A percentile compares a stretch with the other conserved stretches of the same genome.
These are phyloP conservation scores for Neurospora cerealis DNA, from an alignment of 495 filamentous ascomycete genomes.

Conservation along the genomic window DNA sequence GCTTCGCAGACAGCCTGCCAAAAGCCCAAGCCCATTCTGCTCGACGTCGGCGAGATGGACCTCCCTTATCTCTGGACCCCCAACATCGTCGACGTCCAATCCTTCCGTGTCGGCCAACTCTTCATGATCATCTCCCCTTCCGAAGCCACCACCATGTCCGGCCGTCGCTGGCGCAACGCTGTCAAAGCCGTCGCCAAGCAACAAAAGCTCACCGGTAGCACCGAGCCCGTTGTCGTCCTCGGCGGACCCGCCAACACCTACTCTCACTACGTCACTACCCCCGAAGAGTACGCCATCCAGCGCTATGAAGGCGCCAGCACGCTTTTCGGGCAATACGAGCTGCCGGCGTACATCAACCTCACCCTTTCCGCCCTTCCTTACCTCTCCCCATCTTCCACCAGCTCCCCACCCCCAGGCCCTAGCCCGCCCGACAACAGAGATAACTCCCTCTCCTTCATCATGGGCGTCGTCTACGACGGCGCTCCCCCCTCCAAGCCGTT, in stretches of 20 bases:
- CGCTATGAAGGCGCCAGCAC: conserved; percentile 94
- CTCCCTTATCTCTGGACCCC: conserved; percentile 79
- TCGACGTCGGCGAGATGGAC: conserved; percentile 75
- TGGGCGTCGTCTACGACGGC: conserved; percentile 65
- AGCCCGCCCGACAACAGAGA: conserved; percentile 71
- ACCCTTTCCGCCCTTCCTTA: conserved; percentile 62
- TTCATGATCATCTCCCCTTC: conserved; percentile 78
- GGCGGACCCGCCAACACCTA: conserved; percentile 91
- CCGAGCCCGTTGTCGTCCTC: conserved; percentile 50
- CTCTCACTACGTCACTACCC: conserved; percentile 82
- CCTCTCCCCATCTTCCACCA: conserved; percentile 43
- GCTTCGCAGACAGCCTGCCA: conserved; percentile 69
- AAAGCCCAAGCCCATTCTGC: conserved; percentile 72
- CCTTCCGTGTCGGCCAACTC: conserved; percentile 83
- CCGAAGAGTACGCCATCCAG: conserved; percentile 83
- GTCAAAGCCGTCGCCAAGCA: conserved; percentile 43
- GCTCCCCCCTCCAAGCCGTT: conserved; percentile 57
- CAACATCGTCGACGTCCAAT: conserved; percentile 87
- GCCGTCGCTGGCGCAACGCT: conserved; percentile 77
- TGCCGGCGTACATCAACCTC: conserved; percentile 80
- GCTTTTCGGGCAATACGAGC: conserved; percentile 75
- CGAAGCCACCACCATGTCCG: conserved; percentile 91
- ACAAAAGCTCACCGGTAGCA: conserved; percentile 14
- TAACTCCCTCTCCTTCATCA: conserved; percentile 66
- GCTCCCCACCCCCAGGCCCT: conserved; percentile 47